phyloP scores from a whole-genome alignment of 768 basidiomycete species.

The Russula earlei region DNA sequence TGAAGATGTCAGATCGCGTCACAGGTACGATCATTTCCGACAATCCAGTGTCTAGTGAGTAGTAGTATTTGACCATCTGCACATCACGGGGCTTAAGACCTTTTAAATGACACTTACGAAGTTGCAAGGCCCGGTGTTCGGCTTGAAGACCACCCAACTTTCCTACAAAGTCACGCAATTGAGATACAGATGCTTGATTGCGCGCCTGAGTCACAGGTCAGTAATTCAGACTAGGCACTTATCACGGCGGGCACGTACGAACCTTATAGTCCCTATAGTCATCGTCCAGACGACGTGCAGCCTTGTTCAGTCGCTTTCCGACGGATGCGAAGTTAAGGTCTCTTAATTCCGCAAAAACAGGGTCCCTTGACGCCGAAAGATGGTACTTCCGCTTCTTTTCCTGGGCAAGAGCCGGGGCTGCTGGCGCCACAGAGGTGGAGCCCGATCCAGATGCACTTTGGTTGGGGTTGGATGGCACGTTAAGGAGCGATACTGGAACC shows the following conservation, averaged over 20 bases:
- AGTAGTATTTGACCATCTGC: not conserved
- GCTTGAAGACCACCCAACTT: slow-evolving; percentile 86
- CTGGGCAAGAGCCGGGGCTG: slow-evolving; percentile 47
- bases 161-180: slow-evolving; percentile 91
- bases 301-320: slow-evolving; percentile 67
- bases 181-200: slow-evolving; percentile 80
- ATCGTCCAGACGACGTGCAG: slow-evolving; percentile 79
- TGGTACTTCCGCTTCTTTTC: slow-evolving; percentile 88
- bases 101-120: slow-evolving; percentile 59
- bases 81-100: not conserved
- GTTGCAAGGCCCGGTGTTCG: slow-evolving; percentile 79
- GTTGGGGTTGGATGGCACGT: slow-evolving; percentile 39
- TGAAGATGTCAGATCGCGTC: slow-evolving; percentile 82
- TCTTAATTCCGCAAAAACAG: slow-evolving; percentile 71
- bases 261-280: slow-evolving; percentile 97
- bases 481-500: slow-evolving; percentile 61
- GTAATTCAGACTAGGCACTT: slow-evolving; percentile 4
- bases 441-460: slow-evolving; percentile 30
- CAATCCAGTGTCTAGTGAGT: slow-evolving; percentile 69
- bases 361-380: slow-evolving; percentile 68
- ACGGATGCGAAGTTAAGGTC: slow-evolving; percentile 91
- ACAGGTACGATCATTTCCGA: slow-evolving; percentile 85
- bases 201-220: slow-evolving; percentile 44
- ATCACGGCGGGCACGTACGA: slow-evolving; percentile 6
- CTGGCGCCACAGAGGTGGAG: slow-evolving; percentile 34